Conservation (phyloP, 768 basidiomycete species). For the Lepiota brunneoincarnata region DNA sequence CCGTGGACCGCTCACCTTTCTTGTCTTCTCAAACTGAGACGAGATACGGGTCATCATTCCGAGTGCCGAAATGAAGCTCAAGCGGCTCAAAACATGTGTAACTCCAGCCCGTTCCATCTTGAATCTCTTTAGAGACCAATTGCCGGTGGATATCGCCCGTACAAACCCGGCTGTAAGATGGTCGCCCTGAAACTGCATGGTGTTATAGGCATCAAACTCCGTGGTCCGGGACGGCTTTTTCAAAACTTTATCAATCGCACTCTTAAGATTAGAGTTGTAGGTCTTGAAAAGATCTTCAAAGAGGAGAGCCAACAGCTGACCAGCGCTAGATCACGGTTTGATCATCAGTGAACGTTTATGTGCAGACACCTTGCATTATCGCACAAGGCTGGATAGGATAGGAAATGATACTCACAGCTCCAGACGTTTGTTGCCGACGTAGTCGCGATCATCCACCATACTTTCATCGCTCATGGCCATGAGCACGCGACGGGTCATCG, state of each 20-base stretch:
- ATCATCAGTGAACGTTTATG: slow-evolving; percentile 2
- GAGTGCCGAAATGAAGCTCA: slow-evolving; percentile 95
- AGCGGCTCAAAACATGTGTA: slow-evolving; percentile 92
- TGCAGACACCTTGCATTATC: background rate
- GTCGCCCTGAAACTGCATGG: slow-evolving; percentile 95
- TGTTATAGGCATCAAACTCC: slow-evolving; percentile 93
- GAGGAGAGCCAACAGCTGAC: slow-evolving; percentile 90
- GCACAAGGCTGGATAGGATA: background rate
- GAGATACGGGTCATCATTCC: slow-evolving; percentile 99
- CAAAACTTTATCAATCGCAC: slow-evolving; percentile 93
- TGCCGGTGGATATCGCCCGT: slow-evolving; percentile 96
- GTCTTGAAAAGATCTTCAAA: slow-evolving; percentile 99
- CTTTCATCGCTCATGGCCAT: slow-evolving; percentile 97
- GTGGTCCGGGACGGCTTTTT: slow-evolving; percentile 94
- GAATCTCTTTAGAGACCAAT: slow-evolving; percentile 98
- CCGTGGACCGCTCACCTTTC: slow-evolving; percentile 97
- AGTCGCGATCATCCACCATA: slow-evolving; percentile 98
- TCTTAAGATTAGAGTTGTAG: slow-evolving; percentile 94
- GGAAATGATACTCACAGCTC: slow-evolving; percentile 71
- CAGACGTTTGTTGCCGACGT: slow-evolving; percentile 97
- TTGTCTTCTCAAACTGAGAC: slow-evolving; percentile 98
- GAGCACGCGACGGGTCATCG: slow-evolving; percentile 94
- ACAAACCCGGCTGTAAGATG: slow-evolving; percentile 95
- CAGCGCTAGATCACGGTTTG: slow-evolving; percentile 58
- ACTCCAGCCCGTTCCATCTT: slow-evolving; percentile 99